Conservation (phyloP, 202 grass and related monocot species). For the Cymbopogon flexuosus region DNA sequence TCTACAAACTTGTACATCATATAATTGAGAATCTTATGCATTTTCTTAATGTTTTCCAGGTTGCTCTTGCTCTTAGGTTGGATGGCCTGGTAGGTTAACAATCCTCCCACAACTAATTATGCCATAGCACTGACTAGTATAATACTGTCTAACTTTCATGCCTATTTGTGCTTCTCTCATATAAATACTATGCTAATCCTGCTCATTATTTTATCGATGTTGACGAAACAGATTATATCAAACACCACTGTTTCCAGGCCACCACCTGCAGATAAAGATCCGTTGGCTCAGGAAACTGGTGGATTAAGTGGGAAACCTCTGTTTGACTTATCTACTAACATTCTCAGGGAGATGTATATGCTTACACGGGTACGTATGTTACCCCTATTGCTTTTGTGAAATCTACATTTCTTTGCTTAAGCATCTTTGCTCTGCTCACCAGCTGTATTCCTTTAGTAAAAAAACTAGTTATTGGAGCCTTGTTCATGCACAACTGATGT, state of each 20-base stretch:
- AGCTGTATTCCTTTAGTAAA: not conserved
- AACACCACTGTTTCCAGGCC: constrained; percentile 89
- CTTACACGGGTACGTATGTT: constrained; percentile 60
- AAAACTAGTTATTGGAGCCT: not conserved
- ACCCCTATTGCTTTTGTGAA: constrained; percentile 17
- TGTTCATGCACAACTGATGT: constrained; percentile 14
- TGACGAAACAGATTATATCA: constrained; percentile 73
- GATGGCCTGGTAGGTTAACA: constrained; percentile 82
- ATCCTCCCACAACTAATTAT: not conserved
- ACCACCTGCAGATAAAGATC: constrained; percentile 56
- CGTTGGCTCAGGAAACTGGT: constrained; percentile 66
- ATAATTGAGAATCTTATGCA: constrained; percentile 35
- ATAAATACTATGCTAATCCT: not conserved
- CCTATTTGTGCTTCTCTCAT: constrained; percentile 4
- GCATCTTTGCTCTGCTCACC: not conserved
- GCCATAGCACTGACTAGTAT: not conserved
- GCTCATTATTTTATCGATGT: constrained; percentile 13
- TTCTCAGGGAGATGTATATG: constrained; percentile 90
- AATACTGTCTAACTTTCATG: not conserved
- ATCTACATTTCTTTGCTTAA: constrained; percentile 19
- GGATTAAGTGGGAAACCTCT: constrained; percentile 96
- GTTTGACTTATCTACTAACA: constrained; percentile 68
- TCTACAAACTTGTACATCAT: not conserved
- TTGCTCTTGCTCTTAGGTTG: constrained; percentile 80
- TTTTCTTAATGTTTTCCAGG: constrained; percentile 47